Conservation (phyloP, 2,329 filamentous ascomycete genomes). For the Fusarium nanum region DNA sequence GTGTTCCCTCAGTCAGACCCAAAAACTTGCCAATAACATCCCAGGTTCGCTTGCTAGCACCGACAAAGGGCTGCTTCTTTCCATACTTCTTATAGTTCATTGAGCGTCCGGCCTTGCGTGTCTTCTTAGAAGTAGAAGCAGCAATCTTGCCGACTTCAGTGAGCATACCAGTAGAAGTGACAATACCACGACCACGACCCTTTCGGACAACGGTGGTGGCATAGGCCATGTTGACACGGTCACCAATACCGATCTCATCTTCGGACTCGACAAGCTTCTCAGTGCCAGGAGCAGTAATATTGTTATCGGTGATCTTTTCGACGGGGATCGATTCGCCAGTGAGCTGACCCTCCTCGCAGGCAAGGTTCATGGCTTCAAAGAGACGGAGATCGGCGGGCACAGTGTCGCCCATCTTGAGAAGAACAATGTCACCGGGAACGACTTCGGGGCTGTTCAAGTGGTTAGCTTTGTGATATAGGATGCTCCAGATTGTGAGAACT, state of each 20-base stretch:
- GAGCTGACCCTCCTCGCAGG: constrained; percentile 81
- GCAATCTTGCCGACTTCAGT: constrained; percentile 79
- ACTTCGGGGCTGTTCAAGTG: constrained; percentile 64
- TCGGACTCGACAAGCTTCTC: constrained; percentile 59
- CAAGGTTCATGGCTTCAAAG: constrained; percentile 80
- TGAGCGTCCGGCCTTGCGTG: constrained; percentile 65
- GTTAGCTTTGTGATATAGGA: constrained; percentile 19
- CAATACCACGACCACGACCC: constrained; percentile 78
- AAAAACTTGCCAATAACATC: constrained; percentile 68
- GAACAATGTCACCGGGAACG: constrained; percentile 77
- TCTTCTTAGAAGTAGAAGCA: constrained; percentile 63
- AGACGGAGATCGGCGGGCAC: constrained; percentile 78
- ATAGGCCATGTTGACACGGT: constrained; percentile 80
- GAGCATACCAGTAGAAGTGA: constrained; percentile 77
- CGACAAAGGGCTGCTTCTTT: constrained; percentile 62
- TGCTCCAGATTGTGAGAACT: constrained; percentile 41
- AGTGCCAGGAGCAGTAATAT: constrained; percentile 57
- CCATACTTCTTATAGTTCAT: constrained; percentile 67
- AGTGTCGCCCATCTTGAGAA: constrained; percentile 77
- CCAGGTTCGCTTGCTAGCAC: constrained; percentile 59
- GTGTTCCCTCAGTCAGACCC: constrained; percentile 75
- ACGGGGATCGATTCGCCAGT: constrained; percentile 82
- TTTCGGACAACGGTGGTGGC: constrained; percentile 79
- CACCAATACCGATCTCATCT: constrained; percentile 72
- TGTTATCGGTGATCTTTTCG: constrained; percentile 69